phyloP scores from a whole-genome alignment of 306 rosid genomes.

The Ziziphus jujuba region DNA sequence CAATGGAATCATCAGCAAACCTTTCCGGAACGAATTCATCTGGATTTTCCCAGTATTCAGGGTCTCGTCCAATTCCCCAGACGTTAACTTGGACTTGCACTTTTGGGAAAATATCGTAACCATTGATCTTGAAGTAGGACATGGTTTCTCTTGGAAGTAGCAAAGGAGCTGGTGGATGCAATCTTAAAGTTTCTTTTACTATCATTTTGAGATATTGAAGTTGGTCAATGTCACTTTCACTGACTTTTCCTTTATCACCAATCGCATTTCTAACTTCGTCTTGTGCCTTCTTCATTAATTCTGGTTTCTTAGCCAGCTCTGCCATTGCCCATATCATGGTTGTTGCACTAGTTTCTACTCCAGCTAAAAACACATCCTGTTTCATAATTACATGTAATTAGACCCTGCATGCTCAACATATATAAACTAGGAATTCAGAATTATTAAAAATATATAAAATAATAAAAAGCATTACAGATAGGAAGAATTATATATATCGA shows the following conservation, averaged over 20 bases:
- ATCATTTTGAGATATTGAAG: constrained; percentile 16
- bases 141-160: constrained; percentile 14
- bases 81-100: no score
- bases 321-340: constrained; percentile 25
- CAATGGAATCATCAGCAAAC: constrained; percentile 7
- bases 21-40: constrained; percentile 33
- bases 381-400: no score
- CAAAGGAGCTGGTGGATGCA: constrained; percentile 17
- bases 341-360: neutral
- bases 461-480: no score
- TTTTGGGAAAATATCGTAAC: constrained; percentile 37
- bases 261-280: constrained; percentile 10
- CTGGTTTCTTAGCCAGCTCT: constrained; percentile 7
- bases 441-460: no score
- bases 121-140: constrained; percentile 23
- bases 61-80: constrained; percentile 47
- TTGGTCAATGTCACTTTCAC: constrained; percentile 1
- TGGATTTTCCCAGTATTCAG: constrained; percentile 35
- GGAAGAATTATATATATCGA: neutral
- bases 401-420: no score
- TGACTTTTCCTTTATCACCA: constrained; percentile 15
- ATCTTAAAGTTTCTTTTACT: constrained; percentile 3
- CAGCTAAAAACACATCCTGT: constrained; percentile 20
- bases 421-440: no score
- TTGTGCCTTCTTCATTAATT: constrained; percentile 19